Base-by-base conservation (phyloP, 2,329 filamentous ascomycete species). In the Epicoccum nigrum region DNA sequence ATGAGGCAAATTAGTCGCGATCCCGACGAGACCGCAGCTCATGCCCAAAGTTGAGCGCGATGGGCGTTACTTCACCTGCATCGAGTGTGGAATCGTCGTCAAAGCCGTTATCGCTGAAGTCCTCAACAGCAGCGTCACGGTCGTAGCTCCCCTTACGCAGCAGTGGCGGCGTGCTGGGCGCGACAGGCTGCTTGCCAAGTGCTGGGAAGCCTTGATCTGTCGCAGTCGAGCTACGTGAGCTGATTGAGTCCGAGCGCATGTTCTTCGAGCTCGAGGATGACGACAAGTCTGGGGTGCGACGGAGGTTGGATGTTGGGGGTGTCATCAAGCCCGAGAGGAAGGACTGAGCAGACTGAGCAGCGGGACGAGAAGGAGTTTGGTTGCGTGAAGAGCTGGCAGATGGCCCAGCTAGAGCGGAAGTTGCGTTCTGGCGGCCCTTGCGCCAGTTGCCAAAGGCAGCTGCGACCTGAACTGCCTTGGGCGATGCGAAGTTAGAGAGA, bases 361-460 rank as follows among this genome's bases (percentile, higher is more conserved):
- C 81, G 34, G 59, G 39, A 28, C 70, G 69, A 7, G 67, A 71
- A 1, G 70, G 70, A 2, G 70, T 71, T 31, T 71, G 67, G 42
- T 56, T 68, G 35, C 68, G 65, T 9, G 64, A 67, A n/a, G 48
- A 48, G 49, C 55, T 61, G 54, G 52, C 51, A 71, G 76, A 61
- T 11, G 44, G 57, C 8, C 65, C 64, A 38, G 63, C 65, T n/a
- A 73, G 66, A 11, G 79, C 74, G 43, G 84, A 78, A 34, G 85
- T 64, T 17, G 72, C 73, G 51, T 71, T 75, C 33, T 77, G 75
- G 55, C 77, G 74, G 19, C 82, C 84, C 70, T 88, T 93, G 44
- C 92, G 87, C 93, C 93, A 97, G 73, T 88, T 96, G 38, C 91
- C 92, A 85, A 92, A 96, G n/a, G 92, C 93, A n/a, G 92, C 91